Evolutionary conservation across 2,329 filamentous ascomycete species (phyloP).

Genomic region (Penicillium crustosum): DNA sequence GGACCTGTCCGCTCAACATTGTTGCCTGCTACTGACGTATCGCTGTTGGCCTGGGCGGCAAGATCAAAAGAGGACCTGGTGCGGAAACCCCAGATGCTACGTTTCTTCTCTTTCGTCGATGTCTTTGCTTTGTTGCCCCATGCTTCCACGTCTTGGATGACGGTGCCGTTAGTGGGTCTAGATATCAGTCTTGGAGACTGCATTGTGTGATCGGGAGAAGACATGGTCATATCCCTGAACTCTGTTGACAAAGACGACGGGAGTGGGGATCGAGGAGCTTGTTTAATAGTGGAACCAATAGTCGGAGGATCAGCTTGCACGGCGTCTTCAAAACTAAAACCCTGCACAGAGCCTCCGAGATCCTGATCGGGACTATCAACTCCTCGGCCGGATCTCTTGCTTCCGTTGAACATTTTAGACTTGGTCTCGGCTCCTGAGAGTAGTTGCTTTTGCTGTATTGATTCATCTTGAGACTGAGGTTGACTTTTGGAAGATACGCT

Average conservation of each 20-base stretch:
- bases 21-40: constrained; percentile 48
- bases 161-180: constrained; percentile 75
- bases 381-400: constrained; percentile 33
- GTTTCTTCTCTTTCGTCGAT: constrained; percentile 76
- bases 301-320: constrained; percentile 59
- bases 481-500: constrained; percentile 22
- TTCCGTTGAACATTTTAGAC: constrained; percentile 26
- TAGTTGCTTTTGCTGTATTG: constrained; percentile 19
- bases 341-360: constrained; percentile 41
- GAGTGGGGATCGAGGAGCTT: constrained; percentile 35
- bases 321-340: constrained; percentile 58
- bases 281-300: constrained; percentile 45
- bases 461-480: constrained; percentile 18
- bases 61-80: constrained; percentile 70
- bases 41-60: constrained; percentile 38
- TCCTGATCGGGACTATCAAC: constrained; percentile 43
- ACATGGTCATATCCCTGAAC: constrained; percentile 25
- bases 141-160: constrained; percentile 77
- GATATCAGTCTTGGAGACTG: constrained; percentile 65
- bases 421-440: constrained; percentile 22
- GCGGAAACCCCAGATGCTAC: constrained; percentile 64
- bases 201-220: constrained; percentile 31
- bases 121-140: constrained; percentile 77
- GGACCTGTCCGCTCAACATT: constrained; percentile 53
- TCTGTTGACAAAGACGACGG: constrained; percentile 33